Evolutionary conservation across 1,284 basidiomycete genomes (phyloP).

Genomic region (Trametes pubescens): DNA sequence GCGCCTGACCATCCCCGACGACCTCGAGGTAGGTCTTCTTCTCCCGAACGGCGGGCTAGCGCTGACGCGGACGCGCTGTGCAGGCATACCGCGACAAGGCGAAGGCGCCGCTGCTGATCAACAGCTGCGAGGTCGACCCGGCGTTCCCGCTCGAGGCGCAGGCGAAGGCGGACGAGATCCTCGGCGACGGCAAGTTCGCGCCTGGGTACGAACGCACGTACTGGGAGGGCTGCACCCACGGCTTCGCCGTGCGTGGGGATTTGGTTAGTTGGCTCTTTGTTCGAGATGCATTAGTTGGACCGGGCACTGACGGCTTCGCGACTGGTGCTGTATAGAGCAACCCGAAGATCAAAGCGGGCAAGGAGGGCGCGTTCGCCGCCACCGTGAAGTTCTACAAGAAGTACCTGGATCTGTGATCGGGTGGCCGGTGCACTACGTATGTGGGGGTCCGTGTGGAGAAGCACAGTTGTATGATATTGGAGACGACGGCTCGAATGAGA

Average conservation of each 20-base stretch:
- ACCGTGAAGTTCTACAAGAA: constrained; percentile 48
- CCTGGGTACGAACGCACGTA: constrained; percentile 53
- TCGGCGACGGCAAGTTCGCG: constrained; percentile 49
- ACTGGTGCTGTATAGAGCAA: constrained; percentile 42
- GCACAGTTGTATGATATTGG: too few species aligned
- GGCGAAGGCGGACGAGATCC: constrained; percentile 47
- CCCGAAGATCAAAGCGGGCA: constrained; percentile 46
- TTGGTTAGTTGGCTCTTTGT: constrained; percentile 32
- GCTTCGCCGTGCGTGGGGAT: constrained; percentile 56
- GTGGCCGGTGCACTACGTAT: background rate
- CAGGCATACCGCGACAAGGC: constrained; percentile 43
- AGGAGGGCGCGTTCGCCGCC: constrained; percentile 53
- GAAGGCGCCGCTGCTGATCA: constrained; percentile 52
- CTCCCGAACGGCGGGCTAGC: background rate
- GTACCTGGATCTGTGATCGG: constrained; percentile 22
- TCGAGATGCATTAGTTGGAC: too few species aligned
- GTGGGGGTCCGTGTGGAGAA: too few species aligned
- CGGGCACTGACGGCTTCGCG: too few species aligned
- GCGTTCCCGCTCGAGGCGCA: constrained; percentile 45
- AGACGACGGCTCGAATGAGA: too few species aligned
- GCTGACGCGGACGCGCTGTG: too few species aligned
- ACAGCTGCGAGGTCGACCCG: constrained; percentile 49
- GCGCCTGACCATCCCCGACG: constrained; percentile 65
- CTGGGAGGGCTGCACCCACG: constrained; percentile 56
- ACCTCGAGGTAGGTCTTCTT: constrained; percentile 59